Evolutionary conservation across 1,139 yeast genomes (phyloP).

Genomic region (Pichia inconspicua): DNA sequence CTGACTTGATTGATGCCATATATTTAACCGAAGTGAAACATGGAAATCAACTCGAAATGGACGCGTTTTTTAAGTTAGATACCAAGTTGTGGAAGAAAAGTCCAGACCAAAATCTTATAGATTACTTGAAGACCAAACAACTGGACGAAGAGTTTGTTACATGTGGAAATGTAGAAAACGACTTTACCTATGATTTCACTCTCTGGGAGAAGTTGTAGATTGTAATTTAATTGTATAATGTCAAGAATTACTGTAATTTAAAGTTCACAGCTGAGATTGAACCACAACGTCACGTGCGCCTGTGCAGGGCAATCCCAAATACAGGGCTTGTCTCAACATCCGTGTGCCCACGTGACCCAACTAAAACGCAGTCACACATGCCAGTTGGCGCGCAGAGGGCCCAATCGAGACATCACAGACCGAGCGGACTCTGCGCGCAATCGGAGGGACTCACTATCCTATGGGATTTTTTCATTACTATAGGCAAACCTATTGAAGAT

Average conservation of each 20-base stretch:
- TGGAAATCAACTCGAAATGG: slow-evolving; percentile 44
- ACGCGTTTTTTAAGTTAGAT: slow-evolving; percentile 49
- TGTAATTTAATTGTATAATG: no score
- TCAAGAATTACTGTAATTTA: no score
- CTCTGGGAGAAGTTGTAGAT: slow-evolving; percentile 35
- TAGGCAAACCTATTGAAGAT: not conserved
- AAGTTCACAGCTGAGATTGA: no score
- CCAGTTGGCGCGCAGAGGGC: not conserved
- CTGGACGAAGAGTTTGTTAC: slow-evolving; percentile 20
- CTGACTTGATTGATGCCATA: slow-evolving; percentile 45
- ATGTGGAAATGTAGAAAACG: slow-evolving; percentile 39
- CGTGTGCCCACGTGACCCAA: not conserved
- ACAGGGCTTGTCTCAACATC: no score
- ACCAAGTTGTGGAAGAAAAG: slow-evolving; percentile 20
- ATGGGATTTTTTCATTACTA: not conserved
- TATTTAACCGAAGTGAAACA: slow-evolving; percentile 64
- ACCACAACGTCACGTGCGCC: no score
- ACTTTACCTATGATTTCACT: slow-evolving; percentile 41
- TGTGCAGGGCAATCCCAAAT: no score
- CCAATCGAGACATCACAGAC: not conserved
- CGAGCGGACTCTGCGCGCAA: not conserved
- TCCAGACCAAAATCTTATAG: slow-evolving; percentile 10
- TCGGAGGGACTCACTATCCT: not conserved
- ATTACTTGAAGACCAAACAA: slow-evolving; percentile 19
- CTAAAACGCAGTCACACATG: not conserved